Percentiles rank a stretch among this genome's conserved stretches.
These are phyloP conservation scores for Phytopythium ostracodes DNA, from an alignment of 352 stramenopile species.

Conservation along the genomic window DNA sequence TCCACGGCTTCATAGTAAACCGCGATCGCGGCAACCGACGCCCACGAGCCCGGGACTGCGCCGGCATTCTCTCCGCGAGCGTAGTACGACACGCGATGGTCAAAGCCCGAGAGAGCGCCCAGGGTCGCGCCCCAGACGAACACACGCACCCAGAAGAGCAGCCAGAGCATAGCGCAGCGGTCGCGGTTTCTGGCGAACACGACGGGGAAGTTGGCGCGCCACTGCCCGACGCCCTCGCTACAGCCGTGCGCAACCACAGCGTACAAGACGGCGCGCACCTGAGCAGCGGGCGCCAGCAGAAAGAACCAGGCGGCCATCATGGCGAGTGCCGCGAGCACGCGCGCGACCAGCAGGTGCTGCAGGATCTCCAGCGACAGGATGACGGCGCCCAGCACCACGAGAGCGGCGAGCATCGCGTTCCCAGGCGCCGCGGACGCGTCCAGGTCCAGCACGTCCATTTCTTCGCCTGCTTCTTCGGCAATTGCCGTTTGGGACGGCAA, in stretches of 20 bases:
- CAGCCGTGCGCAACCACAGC: slow-evolving; percentile 37
- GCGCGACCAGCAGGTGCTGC: slow-evolving; percentile 37
- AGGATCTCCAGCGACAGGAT: slow-evolving; percentile 69
- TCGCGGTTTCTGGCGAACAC: slow-evolving; percentile 27
- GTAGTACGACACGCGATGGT: neutral
- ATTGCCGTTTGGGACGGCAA: slow-evolving; percentile 3
- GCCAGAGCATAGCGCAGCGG: slow-evolving; percentile 36
- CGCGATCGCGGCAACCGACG: neutral
- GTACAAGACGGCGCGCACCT: slow-evolving; percentile 43
- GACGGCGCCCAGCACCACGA: slow-evolving; percentile 40
- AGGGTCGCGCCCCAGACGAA: slow-evolving; percentile 60
- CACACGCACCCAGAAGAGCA: slow-evolving; percentile 56
- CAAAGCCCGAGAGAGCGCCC: slow-evolving; percentile 13
- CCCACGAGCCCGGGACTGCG: neutral
- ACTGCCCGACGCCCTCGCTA: slow-evolving; percentile 31
- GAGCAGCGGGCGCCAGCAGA: slow-evolving; percentile 26
- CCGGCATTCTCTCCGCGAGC: neutral
- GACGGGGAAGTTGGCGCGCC: slow-evolving; percentile 27
- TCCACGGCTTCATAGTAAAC: slow-evolving; percentile 49
- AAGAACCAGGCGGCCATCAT: slow-evolving; percentile 35
- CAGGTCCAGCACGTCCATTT: neutral
- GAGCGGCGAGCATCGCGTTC: slow-evolving; percentile 26
- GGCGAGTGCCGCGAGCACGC: slow-evolving; percentile 27
- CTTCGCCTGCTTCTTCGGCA: slow-evolving; percentile 2
- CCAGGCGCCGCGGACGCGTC: neutral